phyloP scores from a whole-genome alignment of 2,329 filamentous ascomycete species.

The Ophiocordyceps australis region DNA sequence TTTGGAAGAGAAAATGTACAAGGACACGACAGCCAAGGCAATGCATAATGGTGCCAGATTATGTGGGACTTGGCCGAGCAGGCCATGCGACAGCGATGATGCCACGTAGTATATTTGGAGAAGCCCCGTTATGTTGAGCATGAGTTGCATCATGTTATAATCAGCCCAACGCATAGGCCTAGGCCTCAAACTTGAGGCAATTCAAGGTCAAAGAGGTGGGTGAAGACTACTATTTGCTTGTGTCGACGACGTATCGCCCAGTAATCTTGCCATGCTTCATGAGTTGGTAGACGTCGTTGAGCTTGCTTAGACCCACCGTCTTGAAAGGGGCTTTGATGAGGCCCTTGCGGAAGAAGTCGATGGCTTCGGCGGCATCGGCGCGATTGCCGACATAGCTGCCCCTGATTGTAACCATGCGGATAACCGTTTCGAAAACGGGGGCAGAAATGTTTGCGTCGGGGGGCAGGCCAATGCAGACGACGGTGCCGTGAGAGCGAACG shows the following conservation, averaged over 20 bases:
- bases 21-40: too few species aligned
- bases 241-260: constrained; percentile 69
- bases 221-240: constrained; percentile 47
- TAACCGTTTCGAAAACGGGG: constrained; percentile 76
- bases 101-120: too few species aligned
- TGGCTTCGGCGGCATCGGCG: constrained; percentile 69
- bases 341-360: constrained; percentile 76
- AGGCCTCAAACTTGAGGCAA: too few species aligned
- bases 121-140: too few species aligned
- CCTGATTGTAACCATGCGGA: constrained; percentile 82
- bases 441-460: constrained; percentile 63
- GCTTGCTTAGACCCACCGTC: constrained; percentile 61
- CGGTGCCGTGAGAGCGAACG: constrained; percentile 62
- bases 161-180: too few species aligned
- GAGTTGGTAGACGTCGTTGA: constrained; percentile 63
- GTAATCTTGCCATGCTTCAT: constrained; percentile 54
- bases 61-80: too few species aligned
- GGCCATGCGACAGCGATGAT: too few species aligned
- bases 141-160: too few species aligned
- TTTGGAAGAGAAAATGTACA: too few species aligned
- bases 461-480: constrained; percentile 81
- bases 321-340: constrained; percentile 80
- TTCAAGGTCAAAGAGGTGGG: too few species aligned
- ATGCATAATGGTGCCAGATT: too few species aligned
- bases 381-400: constrained; percentile 90